These are phyloP conservation scores for Gymnopilus junonius DNA, from an alignment of 768 basidiomycete species.

Conservation along the genomic window DNA sequence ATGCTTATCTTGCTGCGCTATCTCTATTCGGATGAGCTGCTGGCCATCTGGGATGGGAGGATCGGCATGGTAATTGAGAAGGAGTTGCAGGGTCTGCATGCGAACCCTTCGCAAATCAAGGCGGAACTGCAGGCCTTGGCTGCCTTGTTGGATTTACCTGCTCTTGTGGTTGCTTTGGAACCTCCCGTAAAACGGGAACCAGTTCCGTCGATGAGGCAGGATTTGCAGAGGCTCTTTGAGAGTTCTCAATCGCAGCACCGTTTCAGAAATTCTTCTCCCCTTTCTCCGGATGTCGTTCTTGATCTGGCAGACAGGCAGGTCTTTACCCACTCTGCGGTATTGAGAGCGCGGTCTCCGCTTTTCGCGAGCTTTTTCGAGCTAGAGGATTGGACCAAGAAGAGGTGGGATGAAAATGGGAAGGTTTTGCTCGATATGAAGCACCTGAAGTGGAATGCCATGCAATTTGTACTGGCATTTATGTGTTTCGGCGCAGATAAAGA, in stretches of 20 bases:
- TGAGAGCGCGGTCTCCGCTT: slow-evolving; percentile 84
- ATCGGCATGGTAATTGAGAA: slow-evolving; percentile 60
- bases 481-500: slow-evolving; percentile 72
- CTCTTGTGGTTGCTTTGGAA: slow-evolving; percentile 58
- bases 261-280: slow-evolving; percentile 23
- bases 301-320: slow-evolving; percentile 70
- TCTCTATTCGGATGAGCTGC: slow-evolving; percentile 84
- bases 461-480: slow-evolving; percentile 74
- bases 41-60: slow-evolving; percentile 85
- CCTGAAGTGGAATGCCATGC: slow-evolving; percentile 73
- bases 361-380: slow-evolving; percentile 87
- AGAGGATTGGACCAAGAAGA: slow-evolving; percentile 73
- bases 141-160: slow-evolving; percentile 57
- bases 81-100: slow-evolving; percentile 41
- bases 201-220: slow-evolving; percentile 47
- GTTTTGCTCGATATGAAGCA: slow-evolving; percentile 75
- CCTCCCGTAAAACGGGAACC: slow-evolving; percentile 63
- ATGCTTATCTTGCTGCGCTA: slow-evolving; percentile 80
- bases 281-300: slow-evolving; percentile 72
- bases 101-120: slow-evolving; percentile 56
- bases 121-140: slow-evolving; percentile 66
- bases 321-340: slow-evolving; percentile 68
- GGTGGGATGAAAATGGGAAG: slow-evolving; percentile 56
- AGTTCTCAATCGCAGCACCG: slow-evolving; percentile 28
- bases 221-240: slow-evolving; percentile 57